Base-by-base conservation (phyloP, 371 early-diverging fungal genomes). In the Nematocida ironsii region DNA sequence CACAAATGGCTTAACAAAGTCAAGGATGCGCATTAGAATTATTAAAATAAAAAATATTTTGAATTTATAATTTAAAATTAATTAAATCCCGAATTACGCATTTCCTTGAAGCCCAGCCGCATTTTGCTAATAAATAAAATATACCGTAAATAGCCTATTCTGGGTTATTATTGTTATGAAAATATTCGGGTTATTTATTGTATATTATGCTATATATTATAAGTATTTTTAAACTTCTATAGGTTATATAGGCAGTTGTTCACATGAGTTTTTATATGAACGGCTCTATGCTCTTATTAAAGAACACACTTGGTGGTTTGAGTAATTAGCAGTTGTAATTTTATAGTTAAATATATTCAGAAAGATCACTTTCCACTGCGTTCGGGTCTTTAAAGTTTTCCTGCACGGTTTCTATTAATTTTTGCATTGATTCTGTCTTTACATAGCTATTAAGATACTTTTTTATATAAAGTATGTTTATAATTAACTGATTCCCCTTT, bases 1-100 rank as follows among this genome's bases (percentile, higher is more conserved):
- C 91, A 95, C 93, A 88, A 98, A 97, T 64, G 99, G 99, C 91
- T 93, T 90, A 85, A 98, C 92, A 76, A 96, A 90, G 84, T 94
- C 92, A 80, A 99, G 91, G 75, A 95, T 90, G 83, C 97, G 93
- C 80, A 78, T 78, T 70, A 44, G 27, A 64, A 64, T 64, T 64
- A 44, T 45, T 20, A 89, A 83, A 80, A 68, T 68, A 73, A 73
- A 62, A 72, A 82, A 82, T 66, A 18, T 56, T 62, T 68, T 66
- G 55, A 3, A 67, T 42, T 62, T 75, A 39, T 64, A 4, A 67
- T 16, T 67, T 78, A 40, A 39, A 52, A 52, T 52, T 69, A 52
- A 50, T 25, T 18, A 18, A 23, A 50, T 25, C 7, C 13, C 33
- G 45, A n/a, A 44, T 45, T 48, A 20, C 23, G n/a, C 48, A 67